Percentiles rank a stretch among this genome's conserved stretches.
Evolutionary conservation across 139 green algal genomes (phyloP).

Genomic region (Chlamydomonas incerta): DNA sequence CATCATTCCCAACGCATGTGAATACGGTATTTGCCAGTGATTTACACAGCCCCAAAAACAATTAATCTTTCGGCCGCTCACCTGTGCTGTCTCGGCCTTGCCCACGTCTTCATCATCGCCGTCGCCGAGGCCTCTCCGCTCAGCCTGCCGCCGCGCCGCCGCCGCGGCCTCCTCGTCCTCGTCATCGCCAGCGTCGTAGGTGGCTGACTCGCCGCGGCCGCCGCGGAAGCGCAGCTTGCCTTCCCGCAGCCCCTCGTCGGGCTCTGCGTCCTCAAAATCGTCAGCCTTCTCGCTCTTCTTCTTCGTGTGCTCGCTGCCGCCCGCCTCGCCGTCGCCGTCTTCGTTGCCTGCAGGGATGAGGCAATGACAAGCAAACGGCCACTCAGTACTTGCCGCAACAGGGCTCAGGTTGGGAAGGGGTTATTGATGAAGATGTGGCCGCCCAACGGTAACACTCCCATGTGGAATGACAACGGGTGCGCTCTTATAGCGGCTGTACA

Average conservation of each 20-base stretch:
- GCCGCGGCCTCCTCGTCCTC: slow-evolving; percentile 75
- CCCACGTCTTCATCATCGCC: slow-evolving; percentile 52
- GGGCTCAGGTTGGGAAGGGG: background rate
- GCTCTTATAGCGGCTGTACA: background rate
- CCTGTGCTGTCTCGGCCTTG: background rate
- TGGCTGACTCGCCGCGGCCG: slow-evolving; percentile 75
- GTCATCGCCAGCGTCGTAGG: slow-evolving; percentile 82
- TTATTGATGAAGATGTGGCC: background rate
- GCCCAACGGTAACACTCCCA: background rate
- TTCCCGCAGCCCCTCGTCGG: slow-evolving; percentile 79
- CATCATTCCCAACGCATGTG: slow-evolving; percentile 10
- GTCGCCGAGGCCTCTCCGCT: slow-evolving; percentile 43
- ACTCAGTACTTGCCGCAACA: background rate
- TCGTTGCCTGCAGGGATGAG: slow-evolving; percentile 60
- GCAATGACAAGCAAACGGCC: no score
- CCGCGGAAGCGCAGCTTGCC: slow-evolving; percentile 64
- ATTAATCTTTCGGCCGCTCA: no score
- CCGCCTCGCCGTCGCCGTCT: slow-evolving; percentile 73
- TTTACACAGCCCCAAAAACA: no score
- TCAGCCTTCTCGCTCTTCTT: slow-evolving; percentile 50
- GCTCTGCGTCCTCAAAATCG: slow-evolving; percentile 53
- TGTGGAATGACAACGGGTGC: background rate
- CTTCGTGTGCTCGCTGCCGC: slow-evolving; percentile 36
- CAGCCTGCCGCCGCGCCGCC: slow-evolving; percentile 51
- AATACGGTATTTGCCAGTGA: no score